Evolutionary conservation across 163 green algal species (phyloP), one percentile per base, ranked within the genome.

Genomic region (Volvox carteri): DNA sequence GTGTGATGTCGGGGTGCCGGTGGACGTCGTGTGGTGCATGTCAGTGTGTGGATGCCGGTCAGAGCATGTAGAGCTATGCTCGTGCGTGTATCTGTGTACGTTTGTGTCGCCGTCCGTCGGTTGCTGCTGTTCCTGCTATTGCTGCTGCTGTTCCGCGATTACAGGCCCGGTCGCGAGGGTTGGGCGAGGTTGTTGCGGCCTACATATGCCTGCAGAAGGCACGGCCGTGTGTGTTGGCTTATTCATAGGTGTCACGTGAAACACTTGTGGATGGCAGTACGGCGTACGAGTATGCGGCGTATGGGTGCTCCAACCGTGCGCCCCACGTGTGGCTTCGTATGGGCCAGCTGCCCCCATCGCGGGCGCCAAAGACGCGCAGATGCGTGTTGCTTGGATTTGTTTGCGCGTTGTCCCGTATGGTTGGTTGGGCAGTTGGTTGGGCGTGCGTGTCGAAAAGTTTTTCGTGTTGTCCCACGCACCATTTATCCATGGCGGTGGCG

Each of bases 191-290:
- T 73, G 62, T 28, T 30, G 54, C 54, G 62, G 62, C 62, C 62
- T 73, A 28, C n/a, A 73, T 11, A 73, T 73, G 62, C 62, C 62
- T 73, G 62, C 62, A 28, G 25, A 73, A 73, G 62, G 62, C 62
- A 73, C 62, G 54, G 54, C 54, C 54, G 54, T 11, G 28, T 21
- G 37, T 39, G n/a, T 73, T 37, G n/a, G 62, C 62, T 73, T 73
- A 70, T 73, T 73, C 62, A 73, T 41, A 73, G 23, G n/a, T 39
- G 62, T 73, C n/a, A 39, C 62, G 54, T 73, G 16, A 21, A 37
- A 28, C 62, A 73, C 62, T 73, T n/a, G n/a, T 73, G 62, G 58
- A 37, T 72, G 18, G 62, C 28, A 73, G 37, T 37, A 39, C 62
- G 16, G 62, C 62, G 23, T 7, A 73, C 62, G 16, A 11, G 16